Evolutionary conservation across 495 filamentous ascomycete species (phyloP), one percentile per base, ranked within the genome.

Genomic region (Echria macrotheca): DNA sequence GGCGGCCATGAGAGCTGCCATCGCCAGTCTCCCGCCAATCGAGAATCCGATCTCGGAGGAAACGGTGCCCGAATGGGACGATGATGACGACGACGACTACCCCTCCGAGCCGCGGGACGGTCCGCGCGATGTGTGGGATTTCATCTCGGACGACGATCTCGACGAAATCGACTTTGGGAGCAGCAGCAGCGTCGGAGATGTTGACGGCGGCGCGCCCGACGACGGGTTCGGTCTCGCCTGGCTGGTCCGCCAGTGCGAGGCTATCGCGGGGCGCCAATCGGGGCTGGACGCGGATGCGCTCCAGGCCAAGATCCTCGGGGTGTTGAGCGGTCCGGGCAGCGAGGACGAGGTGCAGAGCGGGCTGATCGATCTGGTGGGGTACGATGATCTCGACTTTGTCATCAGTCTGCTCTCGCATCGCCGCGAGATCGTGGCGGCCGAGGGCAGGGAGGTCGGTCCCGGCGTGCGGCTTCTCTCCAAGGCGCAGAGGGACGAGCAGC

Each of bases 331-430:
- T 19, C 79, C 86, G 22, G 73, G 70, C 47, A 71, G 75, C 22
- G 88, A 95, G 55, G 86, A 90, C 17, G 87, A 91, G 55, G 68
- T 97, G 6, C 93, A 97, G 66, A 89, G 87, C 64, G 79, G 79
- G 15, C 73, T 98, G n/a, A 87, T 85, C 0, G 94, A 98, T 58
- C 82, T 96, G 47, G 72, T 97, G 42, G 93, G 93, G 0, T 96
- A 87, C 59, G 87, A 91, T 49, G 91, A 97, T 56, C 69, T 97
- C 11, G 90, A 97, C 46, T 78, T 96, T 47, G 79, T 97, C 26
- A 86, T 87, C 49, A 86, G 95, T 47, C 66, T 97, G 19, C 84
- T 95, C 49, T 70, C 78, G 4, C 84, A 89, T 56, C 73, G 90
- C 18, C 60, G 70, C 39, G 81, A 88, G 40, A 77, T 97, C 24